Base-by-base conservation (phyloP, 495 filamentous ascomycete genomes). In the Hamigera avellanea region DNA sequence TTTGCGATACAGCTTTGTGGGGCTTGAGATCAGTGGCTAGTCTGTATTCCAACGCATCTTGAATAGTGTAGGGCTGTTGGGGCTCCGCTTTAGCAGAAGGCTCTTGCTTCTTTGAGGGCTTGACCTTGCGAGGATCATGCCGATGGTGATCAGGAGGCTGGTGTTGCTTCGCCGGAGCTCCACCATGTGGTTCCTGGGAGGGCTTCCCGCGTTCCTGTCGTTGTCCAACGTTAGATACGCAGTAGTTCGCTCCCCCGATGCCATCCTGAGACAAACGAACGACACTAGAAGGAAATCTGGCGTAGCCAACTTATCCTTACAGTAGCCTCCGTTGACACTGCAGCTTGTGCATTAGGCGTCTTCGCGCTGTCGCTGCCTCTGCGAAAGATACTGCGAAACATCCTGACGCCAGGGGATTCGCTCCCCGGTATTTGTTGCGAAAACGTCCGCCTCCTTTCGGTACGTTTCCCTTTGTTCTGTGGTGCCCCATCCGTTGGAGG, bases 351-450 rank as follows among this genome's bases (percentile, higher is more conserved):
- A 29, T 41, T 25, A 18, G 31, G n/a, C 7, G 35, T 25, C 8
- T 31, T 21, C 17, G 33, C 14, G 14, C 39, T 41, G 4, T 44
- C 47, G 6, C 43, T 55, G 21, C 35, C 43, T 33, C 46, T 49
- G 12, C 52, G 48, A 36, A 61, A 61, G 3, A 63, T 29, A 3
- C 45, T 44, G 29, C 50, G 53, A n/a, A 63, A 32, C n/a, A 48
- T 12, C 8, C 44, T 42, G 8, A 42, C 38, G 6, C 32, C 19
- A 8, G 36, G 39, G 4, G 43, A 15, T 0, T 44, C 41, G 13
- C 21, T 23, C 5, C 4, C 21, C 4, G 4, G 9, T 4, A 23
- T 4, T 5, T 23, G 21, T 23, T 23, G 21, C 21, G 21, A 23
- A 9, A 23, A 9, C 5, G 21, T 4, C 21, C 4, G 5, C 21